Evolutionary conservation across 2,329 filamentous ascomycete genomes (phyloP).

Genomic region (Diaporthe sp.): DNA sequence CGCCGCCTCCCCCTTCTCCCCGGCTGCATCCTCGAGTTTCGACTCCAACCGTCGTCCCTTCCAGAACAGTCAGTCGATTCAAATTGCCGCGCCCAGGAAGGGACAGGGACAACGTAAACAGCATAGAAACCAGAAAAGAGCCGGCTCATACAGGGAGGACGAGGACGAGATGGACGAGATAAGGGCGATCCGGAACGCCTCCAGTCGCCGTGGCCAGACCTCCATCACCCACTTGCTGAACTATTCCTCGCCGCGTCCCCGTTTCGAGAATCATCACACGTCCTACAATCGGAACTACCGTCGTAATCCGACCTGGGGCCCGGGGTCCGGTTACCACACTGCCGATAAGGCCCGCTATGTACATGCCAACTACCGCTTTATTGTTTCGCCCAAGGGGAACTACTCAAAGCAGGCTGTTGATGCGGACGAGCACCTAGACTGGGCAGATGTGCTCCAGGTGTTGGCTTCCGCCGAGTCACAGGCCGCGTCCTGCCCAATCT

Average conservation of each 20-base stretch:
- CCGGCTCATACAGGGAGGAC: slow-evolving; percentile 67
- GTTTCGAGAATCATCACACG: slow-evolving; percentile 64
- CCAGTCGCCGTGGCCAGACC: slow-evolving; percentile 88
- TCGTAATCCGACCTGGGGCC: slow-evolving; percentile 82
- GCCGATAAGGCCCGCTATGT: slow-evolving; percentile 91
- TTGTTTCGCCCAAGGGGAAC: slow-evolving; percentile 84
- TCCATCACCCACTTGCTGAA: slow-evolving; percentile 98
- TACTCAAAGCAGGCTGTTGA: slow-evolving; percentile 86
- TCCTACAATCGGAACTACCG: slow-evolving; percentile 68
- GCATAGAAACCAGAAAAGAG: slow-evolving; percentile 83
- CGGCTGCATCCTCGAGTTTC: slow-evolving; percentile 57
- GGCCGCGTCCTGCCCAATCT: slow-evolving; percentile 90
- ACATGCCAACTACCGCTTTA: slow-evolving; percentile 97
- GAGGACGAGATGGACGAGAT: slow-evolving; percentile 92
- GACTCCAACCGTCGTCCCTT: slow-evolving; percentile 61
- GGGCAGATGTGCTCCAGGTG: slow-evolving; percentile 90
- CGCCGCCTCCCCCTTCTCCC: slow-evolving; percentile 51
- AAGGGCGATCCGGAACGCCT: slow-evolving; percentile 65
- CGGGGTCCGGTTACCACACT: slow-evolving; percentile 89
- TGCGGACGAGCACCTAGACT: slow-evolving; percentile 90
- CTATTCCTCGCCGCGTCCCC: slow-evolving; percentile 83
- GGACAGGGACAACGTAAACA: slow-evolving; percentile 82
- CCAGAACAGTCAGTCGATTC: slow-evolving; percentile 46
- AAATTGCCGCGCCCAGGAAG: slow-evolving; percentile 71
- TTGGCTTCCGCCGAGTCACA: slow-evolving; percentile 92